A percentile compares a stretch with the other conserved stretches of the same genome.
These are phyloP conservation scores for Biscogniauxia sp. DNA, from an alignment of 2,329 filamentous ascomycete species.

Conservation along the genomic window DNA sequence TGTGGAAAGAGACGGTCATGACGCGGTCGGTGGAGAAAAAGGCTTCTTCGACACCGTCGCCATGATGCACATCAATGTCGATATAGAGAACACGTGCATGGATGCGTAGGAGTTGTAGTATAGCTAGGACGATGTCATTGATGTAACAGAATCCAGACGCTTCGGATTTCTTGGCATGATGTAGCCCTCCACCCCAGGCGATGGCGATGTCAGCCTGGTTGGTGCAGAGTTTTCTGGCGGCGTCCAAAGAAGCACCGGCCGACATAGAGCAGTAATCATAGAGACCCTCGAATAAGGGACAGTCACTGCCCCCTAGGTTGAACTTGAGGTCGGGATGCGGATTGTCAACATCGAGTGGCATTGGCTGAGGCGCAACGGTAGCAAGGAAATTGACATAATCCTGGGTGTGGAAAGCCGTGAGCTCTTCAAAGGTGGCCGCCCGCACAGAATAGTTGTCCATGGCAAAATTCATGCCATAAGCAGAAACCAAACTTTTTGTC, in stretches of 20 bases:
- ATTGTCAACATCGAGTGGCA: conserved; percentile 64
- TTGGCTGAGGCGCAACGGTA: conserved; percentile 63
- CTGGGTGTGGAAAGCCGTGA: conserved; percentile 79
- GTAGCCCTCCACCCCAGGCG: conserved; percentile 94
- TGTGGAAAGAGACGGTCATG: conserved; percentile 94
- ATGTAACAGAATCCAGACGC: conserved; percentile 98
- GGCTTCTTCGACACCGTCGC: conserved; percentile 88
- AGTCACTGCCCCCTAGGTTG: conserved; percentile 89
- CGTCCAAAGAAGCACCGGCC: conserved; percentile 85
- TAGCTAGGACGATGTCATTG: conserved; percentile 95
- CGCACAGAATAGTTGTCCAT: conserved; percentile 93
- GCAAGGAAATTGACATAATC: conserved; percentile 91
- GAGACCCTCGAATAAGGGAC: conserved; percentile 92
- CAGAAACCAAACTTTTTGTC: conserved; percentile 90
- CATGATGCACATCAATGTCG: conserved; percentile 92
- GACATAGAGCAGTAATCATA: conserved; percentile 96
- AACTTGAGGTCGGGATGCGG: conserved; percentile 66
- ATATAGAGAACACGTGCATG: conserved; percentile 97
- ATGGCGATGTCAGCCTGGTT: conserved; percentile 92
- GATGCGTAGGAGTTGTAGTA: conserved; percentile 78
- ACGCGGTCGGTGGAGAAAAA: conserved; percentile 92
- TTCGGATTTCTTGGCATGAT: conserved; percentile 93
- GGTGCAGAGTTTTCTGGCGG: conserved; percentile 82
- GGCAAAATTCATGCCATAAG: conserved; percentile 92
- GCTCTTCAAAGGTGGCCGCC: conserved; percentile 81